Conservation (phyloP, 192 early-diverging fungal genomes). For the Pilaira anomala region DNA sequence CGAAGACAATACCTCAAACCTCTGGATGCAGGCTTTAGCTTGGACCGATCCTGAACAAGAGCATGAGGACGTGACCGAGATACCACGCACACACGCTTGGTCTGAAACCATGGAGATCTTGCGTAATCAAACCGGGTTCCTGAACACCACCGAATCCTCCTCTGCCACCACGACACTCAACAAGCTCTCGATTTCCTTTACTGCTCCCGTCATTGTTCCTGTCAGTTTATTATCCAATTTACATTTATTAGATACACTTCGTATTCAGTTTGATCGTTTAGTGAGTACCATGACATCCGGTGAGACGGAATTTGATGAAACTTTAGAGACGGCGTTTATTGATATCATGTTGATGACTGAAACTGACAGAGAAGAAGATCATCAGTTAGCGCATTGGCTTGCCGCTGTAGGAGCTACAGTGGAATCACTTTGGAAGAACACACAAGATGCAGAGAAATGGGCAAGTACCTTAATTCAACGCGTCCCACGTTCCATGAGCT, state of each 20-base stretch:
- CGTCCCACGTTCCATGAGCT: conserved; percentile 1
- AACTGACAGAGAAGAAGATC: not conserved
- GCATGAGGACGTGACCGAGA: not conserved
- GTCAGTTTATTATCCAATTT: conserved; percentile 9
- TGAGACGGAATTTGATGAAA: not conserved
- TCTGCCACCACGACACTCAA: not conserved
- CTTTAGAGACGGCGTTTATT: not conserved
- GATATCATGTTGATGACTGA: conserved; percentile 13
- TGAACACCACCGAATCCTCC: not conserved
- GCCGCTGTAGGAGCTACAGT: conserved; percentile 23
- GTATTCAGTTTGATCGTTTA: conserved; percentile 12
- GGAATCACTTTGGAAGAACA: conserved; percentile 26
- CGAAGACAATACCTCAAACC: not conserved
- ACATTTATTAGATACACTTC: conserved; percentile 19
- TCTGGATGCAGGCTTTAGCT: conserved; percentile 3
- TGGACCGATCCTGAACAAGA: not conserved
- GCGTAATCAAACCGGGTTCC: not conserved
- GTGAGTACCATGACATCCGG: conserved; percentile 8
- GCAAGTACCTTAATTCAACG: not conserved
- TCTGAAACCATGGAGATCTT: conserved; percentile 10
- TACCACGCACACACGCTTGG: conserved; percentile 6
- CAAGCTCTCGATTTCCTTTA: not conserved
- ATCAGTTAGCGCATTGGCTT: conserved; percentile 18
- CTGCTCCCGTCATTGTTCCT: conserved; percentile 15
- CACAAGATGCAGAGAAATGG: conserved; percentile 1